These are phyloP conservation scores for Thielaviopsis punctulata DNA, from an alignment of 2,329 filamentous ascomycete species.

Conservation along the genomic window DNA sequence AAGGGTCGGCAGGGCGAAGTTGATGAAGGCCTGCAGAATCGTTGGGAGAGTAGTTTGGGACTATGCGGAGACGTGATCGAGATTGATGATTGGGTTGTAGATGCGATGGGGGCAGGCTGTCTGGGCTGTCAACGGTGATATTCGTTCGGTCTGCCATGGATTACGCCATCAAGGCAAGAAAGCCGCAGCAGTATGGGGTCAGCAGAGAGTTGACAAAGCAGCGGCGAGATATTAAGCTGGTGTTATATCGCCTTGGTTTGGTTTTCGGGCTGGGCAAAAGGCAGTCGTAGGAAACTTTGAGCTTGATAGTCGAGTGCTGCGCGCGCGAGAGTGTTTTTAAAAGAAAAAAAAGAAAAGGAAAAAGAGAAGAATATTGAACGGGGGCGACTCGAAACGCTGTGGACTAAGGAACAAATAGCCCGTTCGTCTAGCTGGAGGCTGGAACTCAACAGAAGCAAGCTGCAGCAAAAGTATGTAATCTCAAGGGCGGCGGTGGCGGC, in stretches of 20 bases:
- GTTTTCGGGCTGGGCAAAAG: not conserved
- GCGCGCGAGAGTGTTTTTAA: no score
- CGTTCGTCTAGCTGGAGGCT: not conserved
- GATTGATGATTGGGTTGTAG: not conserved
- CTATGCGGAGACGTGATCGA: not conserved
- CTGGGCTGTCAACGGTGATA: slow-evolving; percentile 14
- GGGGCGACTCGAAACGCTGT: not conserved
- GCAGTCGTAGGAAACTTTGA: no score
- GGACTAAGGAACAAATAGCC: not conserved
- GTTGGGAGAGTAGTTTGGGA: not conserved
- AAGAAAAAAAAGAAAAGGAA: no score
- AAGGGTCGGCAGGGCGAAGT: not conserved
- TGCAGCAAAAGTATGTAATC: not conserved
- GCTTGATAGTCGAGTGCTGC: no score
- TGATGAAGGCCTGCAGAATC: not conserved
- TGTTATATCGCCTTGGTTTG: not conserved
- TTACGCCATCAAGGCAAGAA: slow-evolving; percentile 45
- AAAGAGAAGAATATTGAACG: not conserved
- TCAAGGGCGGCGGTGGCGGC: not conserved
- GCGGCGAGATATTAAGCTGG: not conserved
- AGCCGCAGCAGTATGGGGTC: slow-evolving; percentile 14
- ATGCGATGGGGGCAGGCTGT: slow-evolving; percentile 7
- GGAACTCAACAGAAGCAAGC: not conserved
- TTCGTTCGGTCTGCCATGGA: slow-evolving; percentile 49
- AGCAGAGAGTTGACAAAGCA: not conserved